Evolutionary conservation across 306 rosid species (phyloP).

Genomic region (Nissolia schottii): DNA sequence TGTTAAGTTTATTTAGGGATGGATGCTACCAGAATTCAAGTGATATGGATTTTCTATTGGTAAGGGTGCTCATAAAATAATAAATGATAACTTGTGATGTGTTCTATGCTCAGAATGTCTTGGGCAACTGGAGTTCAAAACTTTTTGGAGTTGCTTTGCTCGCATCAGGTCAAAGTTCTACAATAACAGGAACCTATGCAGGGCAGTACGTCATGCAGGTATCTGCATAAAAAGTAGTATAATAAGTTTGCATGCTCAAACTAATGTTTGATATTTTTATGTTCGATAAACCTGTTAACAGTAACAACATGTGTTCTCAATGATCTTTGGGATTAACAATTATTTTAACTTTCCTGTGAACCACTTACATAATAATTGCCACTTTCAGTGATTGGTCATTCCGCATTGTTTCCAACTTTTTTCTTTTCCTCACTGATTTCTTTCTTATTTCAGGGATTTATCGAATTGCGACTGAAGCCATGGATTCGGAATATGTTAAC

Average conservation of each 20-base stretch:
- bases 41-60: neutral
- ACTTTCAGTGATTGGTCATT: neutral
- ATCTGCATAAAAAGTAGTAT: neutral
- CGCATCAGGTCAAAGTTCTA: constrained; percentile 99
- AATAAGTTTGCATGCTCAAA: neutral
- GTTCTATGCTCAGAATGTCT: constrained; percentile 59
- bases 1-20: neutral
- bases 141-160: constrained; percentile 88
- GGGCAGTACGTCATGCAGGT: constrained; percentile 99
- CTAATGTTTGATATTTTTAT: constrained; percentile 3
- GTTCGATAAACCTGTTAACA: neutral
- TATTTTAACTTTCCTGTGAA: neutral
- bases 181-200: constrained; percentile 97
- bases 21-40: neutral
- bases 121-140: constrained; percentile 97
- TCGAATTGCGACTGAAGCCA: constrained; percentile 68
- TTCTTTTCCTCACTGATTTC: neutral
- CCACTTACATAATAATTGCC: neutral
- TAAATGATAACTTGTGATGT: constrained; percentile 5
- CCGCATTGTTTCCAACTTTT: neutral
- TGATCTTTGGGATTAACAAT: neutral
- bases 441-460: constrained; percentile 66
- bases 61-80: neutral
- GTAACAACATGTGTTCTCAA: neutral
- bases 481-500: constrained; percentile 89